These are phyloP conservation scores for Aspergillus brasiliensis DNA, from an alignment of 2,329 filamentous ascomycete genomes.

Conservation along the genomic window DNA sequence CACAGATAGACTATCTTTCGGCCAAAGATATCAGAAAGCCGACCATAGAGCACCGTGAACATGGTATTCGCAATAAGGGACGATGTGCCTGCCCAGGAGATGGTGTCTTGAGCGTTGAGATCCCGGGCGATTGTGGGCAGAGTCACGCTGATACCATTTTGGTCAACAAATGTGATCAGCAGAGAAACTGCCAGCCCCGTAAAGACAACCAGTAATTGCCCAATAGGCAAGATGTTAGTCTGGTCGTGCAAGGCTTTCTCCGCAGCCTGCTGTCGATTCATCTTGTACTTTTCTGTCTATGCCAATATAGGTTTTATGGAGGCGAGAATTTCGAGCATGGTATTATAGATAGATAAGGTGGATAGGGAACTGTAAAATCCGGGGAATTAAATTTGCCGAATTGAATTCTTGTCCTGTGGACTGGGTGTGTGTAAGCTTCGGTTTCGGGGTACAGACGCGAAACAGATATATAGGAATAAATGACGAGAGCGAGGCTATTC, in stretches of 20 bases:
- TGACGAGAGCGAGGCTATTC: not conserved
- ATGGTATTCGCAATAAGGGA: slow-evolving; percentile 68
- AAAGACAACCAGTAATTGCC: slow-evolving; percentile 53
- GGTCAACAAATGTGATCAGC: slow-evolving; percentile 59
- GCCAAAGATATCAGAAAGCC: slow-evolving; percentile 63
- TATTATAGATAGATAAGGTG: not conserved
- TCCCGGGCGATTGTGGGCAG: slow-evolving; percentile 56
- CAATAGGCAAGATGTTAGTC: slow-evolving; percentile 58
- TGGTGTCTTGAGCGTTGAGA: slow-evolving; percentile 47
- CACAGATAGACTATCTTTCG: slow-evolving; percentile 61
- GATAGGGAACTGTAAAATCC: not conserved
- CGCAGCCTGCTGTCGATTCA: slow-evolving; percentile 41
- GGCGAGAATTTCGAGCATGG: not conserved
- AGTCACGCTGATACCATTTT: slow-evolving; percentile 58
- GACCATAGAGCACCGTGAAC: slow-evolving; percentile 66
- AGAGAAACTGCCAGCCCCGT: slow-evolving; percentile 55
- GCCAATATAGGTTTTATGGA: not conserved
- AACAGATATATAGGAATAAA: not conserved
- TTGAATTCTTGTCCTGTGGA: not conserved
- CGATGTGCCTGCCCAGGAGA: slow-evolving; percentile 72
- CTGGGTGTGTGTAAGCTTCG: not conserved
- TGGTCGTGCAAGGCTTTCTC: slow-evolving; percentile 57
- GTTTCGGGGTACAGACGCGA: not conserved
- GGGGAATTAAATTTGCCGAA: not conserved
- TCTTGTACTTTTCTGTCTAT: slow-evolving; percentile 15